phyloP scores from a whole-genome alignment of 768 basidiomycete species.

The Boletus rubescentipes region DNA sequence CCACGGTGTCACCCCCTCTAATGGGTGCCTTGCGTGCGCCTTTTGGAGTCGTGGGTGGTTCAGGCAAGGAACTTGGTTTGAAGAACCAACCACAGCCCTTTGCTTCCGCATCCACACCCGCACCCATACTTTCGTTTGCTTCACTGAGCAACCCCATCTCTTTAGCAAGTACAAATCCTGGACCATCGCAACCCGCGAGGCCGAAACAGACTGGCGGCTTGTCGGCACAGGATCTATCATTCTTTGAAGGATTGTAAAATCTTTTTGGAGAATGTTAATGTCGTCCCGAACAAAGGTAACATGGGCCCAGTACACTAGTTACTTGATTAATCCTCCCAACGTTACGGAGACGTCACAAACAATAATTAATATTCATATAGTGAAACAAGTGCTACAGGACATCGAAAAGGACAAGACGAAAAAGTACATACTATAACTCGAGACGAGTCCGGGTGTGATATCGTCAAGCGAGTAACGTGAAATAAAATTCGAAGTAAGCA shows the following conservation, averaged over 20 bases:
- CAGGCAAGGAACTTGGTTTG: constrained; percentile 2
- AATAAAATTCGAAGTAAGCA: background rate
- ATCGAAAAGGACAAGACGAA: background rate
- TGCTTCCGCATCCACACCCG: constrained; percentile 11
- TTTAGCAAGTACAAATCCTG: constrained; percentile 8
- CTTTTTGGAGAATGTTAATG: background rate
- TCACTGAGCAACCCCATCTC: constrained; percentile 7
- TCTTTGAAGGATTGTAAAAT: constrained; percentile 73
- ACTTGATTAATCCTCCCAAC: background rate
- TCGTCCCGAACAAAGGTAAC: background rate
- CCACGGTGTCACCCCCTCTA: no score
- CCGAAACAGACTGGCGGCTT: constrained; percentile 50
- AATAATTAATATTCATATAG: background rate
- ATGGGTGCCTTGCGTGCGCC: no score
- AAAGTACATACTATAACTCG: background rate
- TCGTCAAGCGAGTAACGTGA: background rate
- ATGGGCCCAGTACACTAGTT: background rate
- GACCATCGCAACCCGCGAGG: constrained; percentile 12
- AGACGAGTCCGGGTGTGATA: constrained; percentile 2
- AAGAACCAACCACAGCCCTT: constrained; percentile 14
- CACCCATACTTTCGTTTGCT: constrained; percentile 21
- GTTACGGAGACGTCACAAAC: background rate
- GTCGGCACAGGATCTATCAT: constrained; percentile 82
- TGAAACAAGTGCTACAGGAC: background rate
- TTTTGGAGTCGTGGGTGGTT: background rate